phyloP scores from a whole-genome alignment of 2,329 filamentous ascomycete species.

The Alternaria angustiovoidea region DNA sequence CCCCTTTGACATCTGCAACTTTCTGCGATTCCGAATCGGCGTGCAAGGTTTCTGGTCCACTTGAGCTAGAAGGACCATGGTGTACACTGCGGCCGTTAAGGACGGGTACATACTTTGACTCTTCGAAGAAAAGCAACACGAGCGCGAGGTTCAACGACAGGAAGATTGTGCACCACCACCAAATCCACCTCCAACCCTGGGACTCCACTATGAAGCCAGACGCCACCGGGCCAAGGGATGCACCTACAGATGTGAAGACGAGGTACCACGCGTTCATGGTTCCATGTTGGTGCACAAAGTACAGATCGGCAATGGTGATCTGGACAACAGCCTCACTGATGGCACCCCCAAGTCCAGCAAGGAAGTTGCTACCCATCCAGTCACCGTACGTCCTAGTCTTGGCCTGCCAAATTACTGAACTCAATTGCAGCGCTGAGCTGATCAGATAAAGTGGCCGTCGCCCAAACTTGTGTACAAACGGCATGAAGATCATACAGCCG shows the following conservation, averaged over 20 bases:
- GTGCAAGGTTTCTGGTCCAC: not conserved
- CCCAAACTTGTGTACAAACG: slow-evolving; percentile 58
- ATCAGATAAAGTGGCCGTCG: slow-evolving; percentile 57
- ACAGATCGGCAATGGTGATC: slow-evolving; percentile 59
- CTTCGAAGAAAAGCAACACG: slow-evolving; percentile 58
- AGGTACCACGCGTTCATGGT: slow-evolving; percentile 58
- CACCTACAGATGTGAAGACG: slow-evolving; percentile 49
- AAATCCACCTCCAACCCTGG: slow-evolving; percentile 62
- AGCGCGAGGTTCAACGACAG: slow-evolving; percentile 49
- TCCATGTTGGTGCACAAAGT: slow-evolving; percentile 59
- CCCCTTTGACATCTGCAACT: slow-evolving; percentile 8
- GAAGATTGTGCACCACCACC: slow-evolving; percentile 58
- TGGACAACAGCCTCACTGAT: slow-evolving; percentile 56
- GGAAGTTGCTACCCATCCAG: slow-evolving; percentile 54
- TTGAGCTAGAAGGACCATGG: not conserved
- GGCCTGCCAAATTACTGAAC: slow-evolving; percentile 55
- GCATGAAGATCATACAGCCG: slow-evolving; percentile 55
- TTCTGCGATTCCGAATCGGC: not conserved
- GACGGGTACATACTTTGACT: slow-evolving; percentile 23
- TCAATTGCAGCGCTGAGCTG: slow-evolving; percentile 52
- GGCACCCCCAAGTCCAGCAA: slow-evolving; percentile 57
- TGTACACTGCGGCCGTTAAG: slow-evolving; percentile 16
- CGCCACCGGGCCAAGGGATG: slow-evolving; percentile 52
- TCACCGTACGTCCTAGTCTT: slow-evolving; percentile 54
- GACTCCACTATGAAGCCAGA: slow-evolving; percentile 53